Percentiles rank a stretch among this genome's conserved stretches.
Evolutionary conservation across 495 filamentous ascomycete species (phyloP).

Genomic region (Penicillium pulvis): DNA sequence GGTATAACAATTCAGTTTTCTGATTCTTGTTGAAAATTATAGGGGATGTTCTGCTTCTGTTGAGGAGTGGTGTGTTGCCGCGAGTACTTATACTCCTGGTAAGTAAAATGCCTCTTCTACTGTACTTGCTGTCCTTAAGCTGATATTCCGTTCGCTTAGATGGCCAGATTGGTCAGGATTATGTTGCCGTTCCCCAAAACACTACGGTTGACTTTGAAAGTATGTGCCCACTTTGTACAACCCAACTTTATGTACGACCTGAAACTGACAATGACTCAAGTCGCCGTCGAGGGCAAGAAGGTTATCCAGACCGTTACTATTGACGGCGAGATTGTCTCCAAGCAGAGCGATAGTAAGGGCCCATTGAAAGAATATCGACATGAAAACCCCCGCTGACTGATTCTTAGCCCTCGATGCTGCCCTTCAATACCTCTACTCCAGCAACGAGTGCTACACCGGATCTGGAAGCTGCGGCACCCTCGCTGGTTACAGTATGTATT

Average conservation of each 20-base stretch:
- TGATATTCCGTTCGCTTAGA: conserved; percentile 8
- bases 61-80: conserved; percentile 24
- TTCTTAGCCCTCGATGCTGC: conserved; percentile 13
- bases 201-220: conserved; percentile 22
- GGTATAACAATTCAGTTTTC: not conserved
- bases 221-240: conserved; percentile 1
- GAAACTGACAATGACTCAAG: conserved; percentile 7
- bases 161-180: conserved; percentile 22
- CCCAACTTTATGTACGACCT: not conserved
- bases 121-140: not conserved
- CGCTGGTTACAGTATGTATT: conserved; percentile 15
- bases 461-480: conserved; percentile 23
- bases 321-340: conserved; percentile 19
- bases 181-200: conserved; percentile 21
- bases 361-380: not conserved
- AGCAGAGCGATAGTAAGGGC: conserved; percentile 20
- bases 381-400: not conserved
- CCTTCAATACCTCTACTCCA: conserved; percentile 23
- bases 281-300: conserved; percentile 20
- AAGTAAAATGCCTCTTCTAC: not conserved
- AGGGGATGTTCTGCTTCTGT: conserved; percentile 20
- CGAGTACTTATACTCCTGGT: conserved; percentile 23
- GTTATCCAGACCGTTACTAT: conserved; percentile 23
- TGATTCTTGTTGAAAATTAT: not conserved
- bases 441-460: conserved; percentile 28